Evolutionary conservation across 805 yeast species (phyloP), one percentile per base, ranked within the genome.

Genomic region (Candida incommunis): DNA sequence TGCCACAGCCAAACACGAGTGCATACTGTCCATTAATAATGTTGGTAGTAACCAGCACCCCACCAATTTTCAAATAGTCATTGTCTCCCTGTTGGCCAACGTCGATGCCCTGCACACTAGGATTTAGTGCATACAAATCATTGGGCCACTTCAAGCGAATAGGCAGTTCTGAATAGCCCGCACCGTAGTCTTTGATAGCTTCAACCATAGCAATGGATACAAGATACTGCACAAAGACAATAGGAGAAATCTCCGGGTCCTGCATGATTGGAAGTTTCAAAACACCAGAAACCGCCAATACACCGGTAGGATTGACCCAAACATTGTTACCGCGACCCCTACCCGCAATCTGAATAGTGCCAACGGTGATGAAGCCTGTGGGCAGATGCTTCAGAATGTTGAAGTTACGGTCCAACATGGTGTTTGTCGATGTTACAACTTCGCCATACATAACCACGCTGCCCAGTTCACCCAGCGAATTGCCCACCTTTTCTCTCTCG

Each of bases 241-340:
- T 72, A 1, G 79, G 71, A 25, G 73, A 64, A 18, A 66, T 61
- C 21, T 68, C 65, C 2, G 67, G 56, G 2, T 55, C 54, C 3
- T 71, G 69, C 5, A 41, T 31, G 0, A 45, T 26, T 0, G 84
- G 78, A 13, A 87, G 63, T 43, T 78, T 72, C 48, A 84, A 60
- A 9, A 85, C 74, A 1, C 78, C 72, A 0, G 96, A 85, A 4
- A 78, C 74, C 0, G 97, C 95, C 61, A 86, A 64, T 1, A 87
- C 94, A 9, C 99, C 99, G 22, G 74, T 71, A 2, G 99, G 99
- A 52, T 85, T 88, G 22, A 92, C 80, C 98, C 98, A 92, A 2
- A 78, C 79, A 52, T 92, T 92, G 1, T 92, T 94, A 15, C 96
- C 94, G 46, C 99, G 75, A 2, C 99, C 99, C 42, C 90, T 70